These are phyloP conservation scores for Phytopythium cucurbitacearum DNA, from an alignment of 352 stramenopile species.

Conservation along the genomic window DNA sequence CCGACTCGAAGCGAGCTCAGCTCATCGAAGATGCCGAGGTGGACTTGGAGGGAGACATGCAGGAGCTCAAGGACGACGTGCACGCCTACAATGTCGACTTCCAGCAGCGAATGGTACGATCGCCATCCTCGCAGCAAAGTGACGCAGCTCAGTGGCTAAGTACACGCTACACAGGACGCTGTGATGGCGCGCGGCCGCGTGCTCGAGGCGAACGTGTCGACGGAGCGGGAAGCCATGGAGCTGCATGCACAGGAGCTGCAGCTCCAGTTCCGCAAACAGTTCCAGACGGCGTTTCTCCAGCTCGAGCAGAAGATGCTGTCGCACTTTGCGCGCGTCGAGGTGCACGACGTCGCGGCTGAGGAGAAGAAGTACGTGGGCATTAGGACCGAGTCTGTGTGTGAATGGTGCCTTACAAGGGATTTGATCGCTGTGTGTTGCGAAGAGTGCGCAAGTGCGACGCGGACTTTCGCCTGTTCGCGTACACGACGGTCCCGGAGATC, in stretches of 20 bases:
- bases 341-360: conserved; percentile 35
- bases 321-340: conserved; percentile 56
- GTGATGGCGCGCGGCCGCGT: conserved; percentile 56
- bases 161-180: conserved; percentile 32
- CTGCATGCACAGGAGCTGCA: conserved; percentile 50
- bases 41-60: conserved; percentile 76
- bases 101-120: conserved; percentile 66
- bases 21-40: conserved; percentile 70
- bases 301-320: conserved; percentile 57
- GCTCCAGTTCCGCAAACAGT: conserved; percentile 34
- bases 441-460: conserved; percentile 50
- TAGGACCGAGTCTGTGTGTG: no score
- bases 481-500: conserved; percentile 83
- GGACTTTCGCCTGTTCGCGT: conserved; percentile 64
- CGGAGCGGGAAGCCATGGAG: conserved; percentile 61
- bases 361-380: conserved; percentile 37
- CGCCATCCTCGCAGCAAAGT: no score
- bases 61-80: conserved; percentile 73
- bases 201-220: conserved; percentile 42
- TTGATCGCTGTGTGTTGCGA: conserved; percentile 2
- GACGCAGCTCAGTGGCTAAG: neutral
- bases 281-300: conserved; percentile 42
- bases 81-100: conserved; percentile 85
- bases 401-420: neutral
- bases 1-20: conserved; percentile 72